Evolutionary conservation across 2,329 filamentous ascomycete species (phyloP).

Genomic region (Nemania abortiva): DNA sequence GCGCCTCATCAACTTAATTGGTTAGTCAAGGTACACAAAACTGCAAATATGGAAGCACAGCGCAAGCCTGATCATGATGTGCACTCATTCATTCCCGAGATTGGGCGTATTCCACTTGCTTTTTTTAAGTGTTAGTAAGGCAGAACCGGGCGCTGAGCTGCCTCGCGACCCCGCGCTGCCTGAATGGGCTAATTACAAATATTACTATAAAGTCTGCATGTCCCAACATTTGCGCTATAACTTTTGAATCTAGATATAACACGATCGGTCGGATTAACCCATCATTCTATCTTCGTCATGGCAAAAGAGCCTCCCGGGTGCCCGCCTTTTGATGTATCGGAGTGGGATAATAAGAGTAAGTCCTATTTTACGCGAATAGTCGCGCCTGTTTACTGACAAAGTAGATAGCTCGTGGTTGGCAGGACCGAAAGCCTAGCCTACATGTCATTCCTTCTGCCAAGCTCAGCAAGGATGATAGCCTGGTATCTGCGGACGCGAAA

Average conservation of each 20-base stretch:
- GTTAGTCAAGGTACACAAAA: not conserved
- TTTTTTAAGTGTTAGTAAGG: conserved; percentile 6
- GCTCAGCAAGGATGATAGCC: not conserved
- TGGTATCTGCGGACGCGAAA: conserved; percentile 1
- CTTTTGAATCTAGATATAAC: not conserved
- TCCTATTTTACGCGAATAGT: not conserved
- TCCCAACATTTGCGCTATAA: no score
- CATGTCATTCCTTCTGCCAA: not conserved
- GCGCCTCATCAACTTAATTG: not conserved
- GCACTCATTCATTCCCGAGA: not conserved
- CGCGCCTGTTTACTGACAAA: not conserved
- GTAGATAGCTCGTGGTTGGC: conserved; percentile 20
- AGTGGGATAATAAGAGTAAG: conserved; percentile 26
- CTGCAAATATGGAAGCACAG: not conserved
- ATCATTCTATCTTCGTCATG: not conserved
- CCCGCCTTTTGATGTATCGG: conserved; percentile 10
- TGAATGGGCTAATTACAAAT: conserved; percentile 6
- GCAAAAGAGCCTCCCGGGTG: not conserved
- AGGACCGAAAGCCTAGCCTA: not conserved
- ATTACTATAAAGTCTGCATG: not conserved
- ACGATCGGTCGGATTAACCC: not conserved
- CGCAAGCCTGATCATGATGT: not conserved
- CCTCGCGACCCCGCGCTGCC: conserved; percentile 5
- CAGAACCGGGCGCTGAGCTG: not conserved
- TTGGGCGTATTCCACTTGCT: not conserved